A percentile compares a stretch with the other conserved stretches of the same genome.
Evolutionary conservation across 768 basidiomycete species (phyloP).

Genomic region (Rhodotorula taiwanensis): DNA sequence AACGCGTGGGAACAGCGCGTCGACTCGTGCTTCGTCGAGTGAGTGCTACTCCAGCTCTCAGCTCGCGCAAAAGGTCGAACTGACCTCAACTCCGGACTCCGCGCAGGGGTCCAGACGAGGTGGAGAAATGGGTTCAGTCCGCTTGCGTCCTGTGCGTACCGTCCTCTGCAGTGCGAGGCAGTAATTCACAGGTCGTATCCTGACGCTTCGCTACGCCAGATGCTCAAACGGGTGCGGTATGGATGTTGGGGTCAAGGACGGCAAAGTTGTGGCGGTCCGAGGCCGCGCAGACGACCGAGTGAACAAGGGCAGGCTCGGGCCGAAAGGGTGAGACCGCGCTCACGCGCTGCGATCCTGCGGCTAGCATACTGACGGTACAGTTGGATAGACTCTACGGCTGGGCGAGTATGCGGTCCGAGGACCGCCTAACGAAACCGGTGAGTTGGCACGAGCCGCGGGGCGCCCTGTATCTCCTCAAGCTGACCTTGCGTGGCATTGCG

Average conservation of each 20-base stretch:
- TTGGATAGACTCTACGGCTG: constrained; percentile 35
- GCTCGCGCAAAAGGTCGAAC: background rate
- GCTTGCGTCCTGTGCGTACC: constrained; percentile 5
- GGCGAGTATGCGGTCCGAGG: constrained; percentile 26
- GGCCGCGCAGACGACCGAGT: constrained; percentile 34
- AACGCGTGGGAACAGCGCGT: constrained; percentile 5
- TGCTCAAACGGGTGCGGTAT: constrained; percentile 32
- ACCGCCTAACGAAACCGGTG: constrained; percentile 35
- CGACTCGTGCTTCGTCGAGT: constrained; percentile 7
- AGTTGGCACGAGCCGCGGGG: no score
- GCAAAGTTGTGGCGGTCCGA: constrained; percentile 35
- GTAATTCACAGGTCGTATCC: background rate
- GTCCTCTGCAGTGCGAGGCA: background rate
- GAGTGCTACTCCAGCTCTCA: background rate
- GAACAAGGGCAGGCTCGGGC: constrained; percentile 38
- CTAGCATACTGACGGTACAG: no score
- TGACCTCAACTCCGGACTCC: background rate
- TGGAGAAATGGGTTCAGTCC: constrained; percentile 17
- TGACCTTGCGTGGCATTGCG: no score
- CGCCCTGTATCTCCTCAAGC: background rate
- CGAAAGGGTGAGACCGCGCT: constrained; percentile 38
- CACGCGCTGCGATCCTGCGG: no score
- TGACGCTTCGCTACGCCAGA: no score
- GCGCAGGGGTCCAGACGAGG: constrained; percentile 6
- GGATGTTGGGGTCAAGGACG: constrained; percentile 38